These are phyloP conservation scores for Phyllostachys edulis DNA, from an alignment of 176 grass and related monocot genomes.

Conservation along the genomic window DNA sequence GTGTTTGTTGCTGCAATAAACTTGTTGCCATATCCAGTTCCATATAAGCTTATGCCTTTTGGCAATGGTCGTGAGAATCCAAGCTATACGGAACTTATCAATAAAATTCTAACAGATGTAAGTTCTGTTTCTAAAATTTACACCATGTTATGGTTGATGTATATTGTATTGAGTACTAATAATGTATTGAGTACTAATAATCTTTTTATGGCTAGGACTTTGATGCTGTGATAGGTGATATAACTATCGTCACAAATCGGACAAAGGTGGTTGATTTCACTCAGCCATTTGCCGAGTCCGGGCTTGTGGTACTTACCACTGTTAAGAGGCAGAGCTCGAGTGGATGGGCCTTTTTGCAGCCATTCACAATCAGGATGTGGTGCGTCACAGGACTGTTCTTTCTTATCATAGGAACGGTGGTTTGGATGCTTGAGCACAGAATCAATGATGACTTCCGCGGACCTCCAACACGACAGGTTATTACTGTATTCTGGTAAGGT, in stretches of 20 bases:
- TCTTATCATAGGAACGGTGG: slow-evolving; percentile 63
- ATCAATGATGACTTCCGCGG: slow-evolving; percentile 90
- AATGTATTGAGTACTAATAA: neutral
- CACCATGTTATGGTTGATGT: neutral
- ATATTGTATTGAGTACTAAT: neutral
- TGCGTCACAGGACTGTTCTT: slow-evolving; percentile 74
- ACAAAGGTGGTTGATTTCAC: slow-evolving; percentile 83
- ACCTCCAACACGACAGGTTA: slow-evolving; percentile 63
- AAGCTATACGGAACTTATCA: slow-evolving; percentile 52
- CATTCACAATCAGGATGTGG: slow-evolving; percentile 83
- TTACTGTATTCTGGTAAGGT: slow-evolving; percentile 78
- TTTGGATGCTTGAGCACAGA: slow-evolving; percentile 90
- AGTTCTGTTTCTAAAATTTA: slow-evolving; percentile 41
- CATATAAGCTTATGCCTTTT: slow-evolving; percentile 61
- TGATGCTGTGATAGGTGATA: slow-evolving; percentile 76
- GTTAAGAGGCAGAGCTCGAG: slow-evolving; percentile 57
- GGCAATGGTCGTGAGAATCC: slow-evolving; percentile 69
- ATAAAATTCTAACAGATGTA: slow-evolving; percentile 54
- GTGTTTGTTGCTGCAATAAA: slow-evolving; percentile 81
- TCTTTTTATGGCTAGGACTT: slow-evolving; percentile 46
- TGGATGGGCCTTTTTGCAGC: slow-evolving; percentile 78
- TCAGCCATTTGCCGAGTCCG: slow-evolving; percentile 68
- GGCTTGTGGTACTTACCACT: slow-evolving; percentile 72
- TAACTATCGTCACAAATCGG: slow-evolving; percentile 68
- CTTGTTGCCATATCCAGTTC: slow-evolving; percentile 72